A percentile compares a stretch with the other conserved stretches of the same genome.
phyloP scores from a whole-genome alignment of 129 eudicot species.

The Kitagawia praeruptora region DNA sequence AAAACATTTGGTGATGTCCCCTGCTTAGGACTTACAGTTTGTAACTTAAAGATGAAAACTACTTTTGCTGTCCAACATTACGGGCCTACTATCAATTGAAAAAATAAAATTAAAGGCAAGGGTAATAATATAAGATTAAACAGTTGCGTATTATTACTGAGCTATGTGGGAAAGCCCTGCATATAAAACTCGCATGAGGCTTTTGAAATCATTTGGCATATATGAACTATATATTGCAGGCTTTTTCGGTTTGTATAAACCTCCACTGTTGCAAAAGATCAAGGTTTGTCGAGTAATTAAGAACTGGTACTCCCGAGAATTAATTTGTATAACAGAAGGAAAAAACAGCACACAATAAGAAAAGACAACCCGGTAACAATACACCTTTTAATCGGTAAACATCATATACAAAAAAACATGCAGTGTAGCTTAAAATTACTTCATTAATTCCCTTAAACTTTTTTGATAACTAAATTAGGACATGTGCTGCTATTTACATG shows the following conservation, averaged over 20 bases:
- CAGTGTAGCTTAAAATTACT: too few species aligned
- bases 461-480: too few species aligned
- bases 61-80: background rate
- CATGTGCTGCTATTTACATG: too few species aligned
- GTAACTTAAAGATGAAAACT: background rate
- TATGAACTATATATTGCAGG: background rate
- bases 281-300: background rate
- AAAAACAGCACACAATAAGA: background rate
- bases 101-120: background rate
- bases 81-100: too few species aligned
- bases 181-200: too few species aligned
- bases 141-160: background rate
- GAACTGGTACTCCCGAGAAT: background rate
- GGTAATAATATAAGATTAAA: too few species aligned
- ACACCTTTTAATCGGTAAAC: background rate
- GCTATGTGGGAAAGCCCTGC: background rate
- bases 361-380: background rate
- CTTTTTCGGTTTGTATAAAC: background rate
- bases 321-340: background rate
- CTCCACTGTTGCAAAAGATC: background rate
- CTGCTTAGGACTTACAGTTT: background rate
- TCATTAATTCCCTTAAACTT: too few species aligned
- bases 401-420: too few species aligned
- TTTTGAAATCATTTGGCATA: background rate
- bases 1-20: background rate